Base-by-base conservation (phyloP, 257 asterid species). In the Asclepias syriaca region DNA sequence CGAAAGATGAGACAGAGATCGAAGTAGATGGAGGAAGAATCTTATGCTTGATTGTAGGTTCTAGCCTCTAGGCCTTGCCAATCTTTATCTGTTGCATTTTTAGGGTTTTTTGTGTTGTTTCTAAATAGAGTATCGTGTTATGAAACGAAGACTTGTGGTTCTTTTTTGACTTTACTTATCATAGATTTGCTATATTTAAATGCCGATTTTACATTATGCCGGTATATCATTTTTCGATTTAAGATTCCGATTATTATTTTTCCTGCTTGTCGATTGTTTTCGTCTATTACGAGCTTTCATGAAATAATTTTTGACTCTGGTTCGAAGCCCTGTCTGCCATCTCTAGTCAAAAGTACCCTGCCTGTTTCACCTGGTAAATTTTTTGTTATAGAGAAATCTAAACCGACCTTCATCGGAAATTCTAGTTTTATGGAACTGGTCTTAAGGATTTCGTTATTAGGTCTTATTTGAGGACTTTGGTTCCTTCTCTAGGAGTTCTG, bases 1-100 rank as follows among this genome's bases (percentile, higher is more conserved):
- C 71, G 71, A 66, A 66, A 66, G 71, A 66, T 66, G 71, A 66
- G 71, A 18, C 71, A 66, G 71, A 66, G 71, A 66, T 66, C 71
- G 4, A 66, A 66, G 39, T 66, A 66, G 56, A 24, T 6, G 16
- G 7, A 2, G 71, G 71, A 48, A 22, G 57, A 27, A 39, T 24
- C 39, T 1, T 66, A 34, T 66, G 57, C 56, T 49, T 22, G 72
- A 27, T 49, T 49, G 6, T 68, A 5, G 66, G 66, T 61, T 61
- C 66, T 21, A 66, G 53, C 21, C 56, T 40, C 53, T 48, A 13
- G 29, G 34, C n/a, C 56, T 66, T 21, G n/a, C 37, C n/a, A 24
- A 24, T 48, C 22, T 45, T 66, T 37, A 15, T 15, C 66, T 27
- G 46, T 61, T 22, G 22, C 29, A 16, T 66, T 45, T 45, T 66